phyloP scores from a whole-genome alignment of 73 alveolate species.

The Uronychia binucleata region DNA sequence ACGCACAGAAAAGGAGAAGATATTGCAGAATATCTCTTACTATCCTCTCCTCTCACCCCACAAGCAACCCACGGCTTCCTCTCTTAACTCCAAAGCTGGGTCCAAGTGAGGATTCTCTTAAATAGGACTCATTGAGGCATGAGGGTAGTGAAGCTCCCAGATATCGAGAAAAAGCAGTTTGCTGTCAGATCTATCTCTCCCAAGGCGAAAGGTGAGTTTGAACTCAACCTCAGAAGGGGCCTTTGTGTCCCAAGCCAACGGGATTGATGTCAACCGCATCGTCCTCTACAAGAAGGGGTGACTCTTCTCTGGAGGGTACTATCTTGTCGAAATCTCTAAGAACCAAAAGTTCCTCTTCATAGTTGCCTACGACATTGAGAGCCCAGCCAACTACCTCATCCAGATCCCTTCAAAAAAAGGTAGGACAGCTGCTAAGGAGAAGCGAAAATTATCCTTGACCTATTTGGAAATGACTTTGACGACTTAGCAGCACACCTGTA shows the following conservation, averaged over 20 bases:
- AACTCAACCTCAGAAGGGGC: neutral
- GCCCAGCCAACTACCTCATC: slow-evolving; percentile 30
- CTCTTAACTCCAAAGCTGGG: neutral
- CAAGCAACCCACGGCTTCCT: neutral
- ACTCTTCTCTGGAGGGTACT: slow-evolving; percentile 30
- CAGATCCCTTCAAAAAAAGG: slow-evolving; percentile 40
- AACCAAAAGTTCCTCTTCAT: slow-evolving; percentile 27
- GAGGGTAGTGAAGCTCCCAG: neutral
- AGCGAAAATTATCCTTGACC: slow-evolving; percentile 21
- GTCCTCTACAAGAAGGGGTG: slow-evolving; percentile 49
- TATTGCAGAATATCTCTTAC: neutral
- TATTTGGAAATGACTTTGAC: slow-evolving; percentile 18
- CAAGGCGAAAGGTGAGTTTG: neutral
- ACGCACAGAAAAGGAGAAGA: neutral
- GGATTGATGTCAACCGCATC: slow-evolving; percentile 35
- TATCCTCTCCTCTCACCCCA: neutral
- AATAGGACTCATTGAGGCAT: neutral
- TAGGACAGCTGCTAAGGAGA: neutral
- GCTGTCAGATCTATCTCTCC: neutral
- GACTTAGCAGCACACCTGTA: slow-evolving; percentile 15
- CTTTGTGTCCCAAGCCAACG: neutral
- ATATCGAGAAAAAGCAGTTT: neutral
- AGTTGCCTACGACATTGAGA: slow-evolving; percentile 55
- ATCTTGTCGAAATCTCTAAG: slow-evolving; percentile 40
- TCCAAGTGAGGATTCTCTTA: neutral